A percentile compares a stretch with the other conserved stretches of the same genome.
phyloP scores from a whole-genome alignment of 2,329 filamentous ascomycete species.

The Dothistroma pini region DNA sequence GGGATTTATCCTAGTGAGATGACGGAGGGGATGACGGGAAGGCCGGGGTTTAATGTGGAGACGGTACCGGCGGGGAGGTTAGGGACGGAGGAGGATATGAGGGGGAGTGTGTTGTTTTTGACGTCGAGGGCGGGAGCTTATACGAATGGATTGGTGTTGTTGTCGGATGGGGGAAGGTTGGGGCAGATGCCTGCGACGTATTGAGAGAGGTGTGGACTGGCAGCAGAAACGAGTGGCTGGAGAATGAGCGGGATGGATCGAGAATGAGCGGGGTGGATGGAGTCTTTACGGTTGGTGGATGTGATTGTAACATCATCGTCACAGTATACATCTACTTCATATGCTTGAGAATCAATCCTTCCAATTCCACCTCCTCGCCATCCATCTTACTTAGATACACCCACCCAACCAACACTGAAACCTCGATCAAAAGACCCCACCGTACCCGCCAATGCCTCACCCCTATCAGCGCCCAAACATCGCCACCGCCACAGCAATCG shows the following conservation, averaged over 20 bases:
- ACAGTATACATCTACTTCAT: no score
- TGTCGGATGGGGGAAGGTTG: slow-evolving; percentile 62
- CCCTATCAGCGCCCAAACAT: slow-evolving; percentile 72
- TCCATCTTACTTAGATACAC: slow-evolving; percentile 68
- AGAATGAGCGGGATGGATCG: no score
- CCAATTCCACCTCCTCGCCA: slow-evolving; percentile 56
- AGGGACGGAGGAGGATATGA: slow-evolving; percentile 52
- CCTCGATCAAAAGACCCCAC: slow-evolving; percentile 82
- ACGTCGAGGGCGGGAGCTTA: slow-evolving; percentile 62
- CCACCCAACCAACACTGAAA: slow-evolving; percentile 72
- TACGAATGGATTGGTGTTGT: slow-evolving; percentile 60
- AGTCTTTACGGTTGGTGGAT: no score
- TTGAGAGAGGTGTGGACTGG: neutral
- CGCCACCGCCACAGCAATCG: slow-evolving; percentile 82
- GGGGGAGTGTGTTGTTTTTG: slow-evolving; percentile 61
- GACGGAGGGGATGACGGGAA: slow-evolving; percentile 9
- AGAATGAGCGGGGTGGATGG: no score
- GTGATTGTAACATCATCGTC: no score
- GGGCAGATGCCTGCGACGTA: slow-evolving; percentile 30
- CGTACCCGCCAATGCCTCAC: slow-evolving; percentile 76
- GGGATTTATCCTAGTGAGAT: slow-evolving; percentile 29
- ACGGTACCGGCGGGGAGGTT: slow-evolving; percentile 40
- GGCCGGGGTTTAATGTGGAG: slow-evolving; percentile 11
- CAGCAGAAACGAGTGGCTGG: no score
- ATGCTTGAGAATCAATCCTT: slow-evolving; percentile 25